Percentiles rank a stretch among this genome's conserved stretches.
phyloP scores from a whole-genome alignment of 2,329 filamentous ascomycete genomes.

The Cladophialophora exuberans region DNA sequence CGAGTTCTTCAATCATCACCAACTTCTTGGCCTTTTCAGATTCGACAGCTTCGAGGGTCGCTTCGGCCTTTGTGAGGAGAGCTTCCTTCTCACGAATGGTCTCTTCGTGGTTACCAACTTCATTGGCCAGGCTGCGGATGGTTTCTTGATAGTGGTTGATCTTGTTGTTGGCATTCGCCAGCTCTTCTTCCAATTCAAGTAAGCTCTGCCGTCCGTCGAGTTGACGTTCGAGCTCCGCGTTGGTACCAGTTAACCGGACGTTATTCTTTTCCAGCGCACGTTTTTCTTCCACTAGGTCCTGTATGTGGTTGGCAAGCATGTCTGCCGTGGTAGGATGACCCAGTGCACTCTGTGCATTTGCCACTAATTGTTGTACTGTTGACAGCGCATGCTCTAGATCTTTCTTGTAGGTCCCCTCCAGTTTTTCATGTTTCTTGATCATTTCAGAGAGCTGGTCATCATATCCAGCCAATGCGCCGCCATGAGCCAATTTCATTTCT shows the following conservation, averaged over 20 bases:
- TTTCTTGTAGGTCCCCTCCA: constrained; percentile 62
- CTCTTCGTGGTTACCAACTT: constrained; percentile 52
- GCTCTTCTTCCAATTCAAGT: constrained; percentile 37
- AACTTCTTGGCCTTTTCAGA: constrained; percentile 86
- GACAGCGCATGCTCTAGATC: constrained; percentile 61
- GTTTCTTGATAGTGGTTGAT: constrained; percentile 54
- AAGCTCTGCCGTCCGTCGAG: constrained; percentile 29
- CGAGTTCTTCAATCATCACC: constrained; percentile 88
- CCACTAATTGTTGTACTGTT: constrained; percentile 29
- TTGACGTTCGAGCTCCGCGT: constrained; percentile 32
- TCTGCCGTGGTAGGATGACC: constrained; percentile 33
- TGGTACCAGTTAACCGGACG: constrained; percentile 28
- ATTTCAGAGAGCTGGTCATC: constrained; percentile 44
- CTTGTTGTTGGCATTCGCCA: constrained; percentile 45
- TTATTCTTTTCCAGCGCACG: constrained; percentile 27
- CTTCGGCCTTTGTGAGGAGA: constrained; percentile 50
- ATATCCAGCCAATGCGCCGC: constrained; percentile 38
- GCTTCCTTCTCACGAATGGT: constrained; percentile 48
- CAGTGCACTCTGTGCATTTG: constrained; percentile 27
- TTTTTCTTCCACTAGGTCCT: constrained; percentile 33
- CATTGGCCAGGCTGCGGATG: constrained; percentile 57
- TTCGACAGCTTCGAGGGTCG: constrained; percentile 53
- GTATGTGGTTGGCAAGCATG: constrained; percentile 34
- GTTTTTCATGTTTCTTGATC: constrained; percentile 57
- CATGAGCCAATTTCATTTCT: constrained; percentile 34